Conservation (phyloP, 1,139 yeast species). For the Kodamaea sp. region DNA sequence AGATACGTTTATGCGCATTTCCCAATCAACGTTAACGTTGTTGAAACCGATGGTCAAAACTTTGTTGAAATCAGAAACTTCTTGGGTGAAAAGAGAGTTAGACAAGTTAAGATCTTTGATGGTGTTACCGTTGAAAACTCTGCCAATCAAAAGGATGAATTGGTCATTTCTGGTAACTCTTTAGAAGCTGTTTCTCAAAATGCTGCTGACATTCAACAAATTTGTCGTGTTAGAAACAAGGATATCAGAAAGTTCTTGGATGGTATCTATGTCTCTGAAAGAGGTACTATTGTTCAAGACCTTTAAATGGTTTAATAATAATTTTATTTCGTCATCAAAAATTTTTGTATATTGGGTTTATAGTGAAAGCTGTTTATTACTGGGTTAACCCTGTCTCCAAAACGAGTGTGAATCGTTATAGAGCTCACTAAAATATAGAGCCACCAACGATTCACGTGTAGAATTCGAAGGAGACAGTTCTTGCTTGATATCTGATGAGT, state of each 20-base stretch:
- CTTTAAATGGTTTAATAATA: constrained; percentile 30
- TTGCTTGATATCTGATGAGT: background rate
- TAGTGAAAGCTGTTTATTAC: constrained; percentile 29
- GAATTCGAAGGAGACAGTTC: constrained; percentile 10
- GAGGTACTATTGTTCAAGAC: constrained; percentile 79
- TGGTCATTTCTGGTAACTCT: constrained; percentile 90
- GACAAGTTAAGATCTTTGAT: constrained; percentile 77
- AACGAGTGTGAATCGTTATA: constrained; percentile 48
- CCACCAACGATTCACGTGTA: constrained; percentile 55
- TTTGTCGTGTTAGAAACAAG: constrained; percentile 99
- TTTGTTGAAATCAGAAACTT: constrained; percentile 97
- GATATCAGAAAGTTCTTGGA: constrained; percentile 99
- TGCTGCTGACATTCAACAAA: constrained; percentile 97
- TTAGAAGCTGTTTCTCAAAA: constrained; percentile 97
- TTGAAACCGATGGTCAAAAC: constrained; percentile 70
- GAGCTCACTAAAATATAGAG: constrained; percentile 53
- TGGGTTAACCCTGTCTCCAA: constrained; percentile 36
- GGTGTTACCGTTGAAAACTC: constrained; percentile 89
- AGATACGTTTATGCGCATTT: constrained; percentile 99
- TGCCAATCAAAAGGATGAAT: constrained; percentile 88
- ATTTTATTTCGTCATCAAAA: constrained; percentile 18
- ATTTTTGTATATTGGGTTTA: constrained; percentile 23
- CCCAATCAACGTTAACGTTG: constrained; percentile 96
- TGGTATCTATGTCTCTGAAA: constrained; percentile 99
- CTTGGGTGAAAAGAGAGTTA: constrained; percentile 97